Percentiles rank a stretch among this genome's conserved stretches.
Evolutionary conservation across 2,329 filamentous ascomycete genomes (phyloP).

Genomic region (Sporothrix sp.): DNA sequence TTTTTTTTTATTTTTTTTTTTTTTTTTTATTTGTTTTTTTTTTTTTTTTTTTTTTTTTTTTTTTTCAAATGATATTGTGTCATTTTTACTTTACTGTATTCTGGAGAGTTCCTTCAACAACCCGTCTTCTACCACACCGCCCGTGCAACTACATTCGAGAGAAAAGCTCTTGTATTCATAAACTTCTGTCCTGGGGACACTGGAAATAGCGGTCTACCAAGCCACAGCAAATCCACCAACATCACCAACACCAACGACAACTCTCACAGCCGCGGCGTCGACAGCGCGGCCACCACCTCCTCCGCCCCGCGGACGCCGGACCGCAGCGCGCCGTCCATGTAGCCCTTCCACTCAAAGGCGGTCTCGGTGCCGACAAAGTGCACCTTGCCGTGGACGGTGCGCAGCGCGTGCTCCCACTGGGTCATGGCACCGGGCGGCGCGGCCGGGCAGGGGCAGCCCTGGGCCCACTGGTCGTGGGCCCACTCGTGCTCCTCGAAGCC

Average conservation of each 20-base stretch:
- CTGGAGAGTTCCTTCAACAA: too few species aligned
- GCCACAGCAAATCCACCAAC: too few species aligned
- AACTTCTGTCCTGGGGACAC: too few species aligned
- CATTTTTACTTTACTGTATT: too few species aligned
- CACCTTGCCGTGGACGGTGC: conserved; percentile 27
- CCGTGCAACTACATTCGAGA: too few species aligned
- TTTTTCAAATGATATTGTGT: too few species aligned
- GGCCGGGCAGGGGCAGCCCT: conserved; percentile 14
- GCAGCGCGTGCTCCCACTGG: conserved; percentile 20
- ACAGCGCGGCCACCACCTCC: conserved; percentile 27
- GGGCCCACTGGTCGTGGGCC: conserved; percentile 10
- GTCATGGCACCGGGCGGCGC: conserved; percentile 10
- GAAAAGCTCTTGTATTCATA: too few species aligned
- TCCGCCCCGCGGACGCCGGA: conserved; percentile 38
- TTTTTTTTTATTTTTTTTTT: background rate
- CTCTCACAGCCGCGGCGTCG: conserved; percentile 20
- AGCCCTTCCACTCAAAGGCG: conserved; percentile 43
- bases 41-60: background rate
- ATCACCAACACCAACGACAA: too few species aligned
- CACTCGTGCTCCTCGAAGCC: conserved; percentile 12
- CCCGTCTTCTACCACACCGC: too few species aligned
- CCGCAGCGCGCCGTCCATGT: conserved; percentile 48
- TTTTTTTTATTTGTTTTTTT: too few species aligned
- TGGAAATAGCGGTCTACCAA: too few species aligned
- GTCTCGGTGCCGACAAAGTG: conserved; percentile 46